Conservation (phyloP, 116 monocot genomes). For the Trichopus zeylanicus region DNA sequence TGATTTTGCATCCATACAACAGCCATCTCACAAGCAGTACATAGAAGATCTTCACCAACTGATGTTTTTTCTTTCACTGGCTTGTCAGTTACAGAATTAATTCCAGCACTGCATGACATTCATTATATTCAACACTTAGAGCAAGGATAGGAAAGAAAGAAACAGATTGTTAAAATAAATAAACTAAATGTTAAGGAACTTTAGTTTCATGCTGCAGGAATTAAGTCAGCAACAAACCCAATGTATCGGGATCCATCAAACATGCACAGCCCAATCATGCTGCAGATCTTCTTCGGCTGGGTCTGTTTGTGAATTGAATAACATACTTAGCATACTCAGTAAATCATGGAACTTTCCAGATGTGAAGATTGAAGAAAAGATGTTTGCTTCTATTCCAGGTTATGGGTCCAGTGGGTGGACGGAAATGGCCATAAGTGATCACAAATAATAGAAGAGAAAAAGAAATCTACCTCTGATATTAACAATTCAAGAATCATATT, state of each 20-base stretch:
- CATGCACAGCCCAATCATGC: slow-evolving; percentile 52
- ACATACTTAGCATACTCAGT: not conserved
- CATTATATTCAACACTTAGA: not conserved
- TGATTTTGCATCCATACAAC: too few species aligned
- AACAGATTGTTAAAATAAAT: not conserved
- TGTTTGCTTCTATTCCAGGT: too few species aligned
- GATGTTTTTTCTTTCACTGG: slow-evolving; percentile 17
- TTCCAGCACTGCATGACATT: slow-evolving; percentile 33
- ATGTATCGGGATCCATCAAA: slow-evolving; percentile 43
- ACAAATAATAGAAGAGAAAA: not conserved
- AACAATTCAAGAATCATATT: slow-evolving; percentile 62
- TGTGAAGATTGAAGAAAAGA: not conserved
- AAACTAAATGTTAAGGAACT: not conserved
- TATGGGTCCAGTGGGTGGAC: too few species aligned
- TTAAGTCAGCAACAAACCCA: slow-evolving; percentile 21
- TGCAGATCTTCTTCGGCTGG: slow-evolving; percentile 54
- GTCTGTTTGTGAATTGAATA: too few species aligned
- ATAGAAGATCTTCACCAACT: slow-evolving; percentile 27
- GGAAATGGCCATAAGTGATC: not conserved
- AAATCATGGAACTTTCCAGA: not conserved
- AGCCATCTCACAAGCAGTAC: slow-evolving; percentile 81
- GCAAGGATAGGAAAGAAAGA: too few species aligned
- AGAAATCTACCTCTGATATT: slow-evolving; percentile 39
- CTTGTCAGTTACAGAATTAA: slow-evolving; percentile 54
- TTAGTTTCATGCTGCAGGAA: not conserved